Evolutionary conservation across 208 protist genomes (phyloP), one percentile per base, ranked within the genome.

Genomic region (Trichomonas gallinae): DNA sequence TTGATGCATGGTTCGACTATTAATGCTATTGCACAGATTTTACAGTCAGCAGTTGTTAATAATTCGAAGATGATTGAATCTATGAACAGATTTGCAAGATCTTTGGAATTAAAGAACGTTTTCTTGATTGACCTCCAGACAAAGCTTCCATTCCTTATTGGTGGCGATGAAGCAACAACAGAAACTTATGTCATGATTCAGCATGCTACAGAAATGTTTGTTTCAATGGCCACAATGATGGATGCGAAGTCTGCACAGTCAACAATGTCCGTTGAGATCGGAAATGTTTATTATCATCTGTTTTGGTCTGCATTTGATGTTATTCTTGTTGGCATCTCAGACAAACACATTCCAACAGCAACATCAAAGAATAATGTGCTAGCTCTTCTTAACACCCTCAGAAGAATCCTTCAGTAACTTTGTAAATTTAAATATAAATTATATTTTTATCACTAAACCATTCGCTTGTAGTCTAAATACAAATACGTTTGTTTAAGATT

Each of bases 291-390:
- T 48, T 93, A 48, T 36, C 87, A 93, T 38, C 45, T 93, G 3
- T 93, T 93, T 42, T 93, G 87, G 87, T 93, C 87, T 9, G 46
- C 87, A 38, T 93, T 48, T 93, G 87, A 93, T 38, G 87, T 93
- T 4, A 93, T 93, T 51, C 44, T 93, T 38, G 87, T 51, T 38
- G 87, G 87, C 17, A 36, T 93, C 17, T 93, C 87, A 34, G 40
- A 48, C 34, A 23, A 93, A 9, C 11, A 44, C 42, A 6, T 51
- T 51, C 87, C 87, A 21, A 34, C 44, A 38, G 87, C 87, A 34
- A 93, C 87, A 38, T 23, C 87, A 15, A 93, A 93, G 31, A 93
- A 93, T 51, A 93, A 93, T 51, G 87, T 93, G 17, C 6, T 93
- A 48, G 87, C 44, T 13, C 44, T 93, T 9, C 26, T 93, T 0